Base-by-base conservation (phyloP, 371 early-diverging fungal species). In the Circinella umbellata region DNA sequence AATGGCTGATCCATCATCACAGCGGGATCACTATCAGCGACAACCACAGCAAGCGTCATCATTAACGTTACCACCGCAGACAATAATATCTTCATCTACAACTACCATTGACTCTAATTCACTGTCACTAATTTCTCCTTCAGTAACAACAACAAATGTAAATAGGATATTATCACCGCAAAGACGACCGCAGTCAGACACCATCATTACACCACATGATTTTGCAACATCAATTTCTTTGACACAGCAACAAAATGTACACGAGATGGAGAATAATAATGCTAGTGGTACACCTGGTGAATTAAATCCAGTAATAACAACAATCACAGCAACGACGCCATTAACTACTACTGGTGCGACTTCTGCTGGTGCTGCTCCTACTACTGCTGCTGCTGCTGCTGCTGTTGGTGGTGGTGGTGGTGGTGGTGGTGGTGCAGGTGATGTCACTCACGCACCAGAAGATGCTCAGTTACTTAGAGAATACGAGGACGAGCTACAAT, bases 401-500 rank as follows among this genome's bases (percentile, higher is more conserved):
- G 27, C 1, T 27, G 27, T 0, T 27, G 27, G 27, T 27, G 27
- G 27, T 2, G 27, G 27, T 27, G 27, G 11, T 42, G 0, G 39
- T 39, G 39, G 39, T 10, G 10, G 39, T 39, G 39, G 39, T 39
- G 10, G 39, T 39, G 10, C 39, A 6, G 6, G 10, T 4, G 10
- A 0, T 42, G 11, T 42, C 42, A 42, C 11, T 42, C 9, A 42
- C 11, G 11, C 42, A 11, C 6, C 42, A 42, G 9, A 8, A 53
- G 53, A 53, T 13, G 17, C 60, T 60, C 62, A 10, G 17, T n/a
- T 15, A 7, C 7, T 61, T 15, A 17, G 38, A 35, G 36, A 36
- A 9, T 36, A 54, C 10, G 67, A 71, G n/a, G 62, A 42, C 10
- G 67, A 71, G 13, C 18, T 71, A 15, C 57, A n/a, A 1, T 71